phyloP scores from a whole-genome alignment of 768 basidiomycete genomes.

The Daedaleopsis nitida region DNA sequence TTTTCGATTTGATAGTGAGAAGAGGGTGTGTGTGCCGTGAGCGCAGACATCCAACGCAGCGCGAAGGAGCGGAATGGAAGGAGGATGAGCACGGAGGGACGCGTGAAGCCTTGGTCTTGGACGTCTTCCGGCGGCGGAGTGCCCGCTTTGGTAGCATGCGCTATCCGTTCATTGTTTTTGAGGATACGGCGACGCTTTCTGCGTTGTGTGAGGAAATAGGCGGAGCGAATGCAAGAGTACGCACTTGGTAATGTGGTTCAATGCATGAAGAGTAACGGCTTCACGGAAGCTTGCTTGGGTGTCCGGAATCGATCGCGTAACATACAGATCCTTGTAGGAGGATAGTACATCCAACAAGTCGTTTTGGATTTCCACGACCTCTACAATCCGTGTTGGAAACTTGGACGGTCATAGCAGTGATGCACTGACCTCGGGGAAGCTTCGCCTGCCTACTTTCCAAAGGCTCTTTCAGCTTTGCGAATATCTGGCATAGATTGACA shows the following conservation, averaged over 20 bases:
- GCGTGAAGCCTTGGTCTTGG: slow-evolving; percentile 97
- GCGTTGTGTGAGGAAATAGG: not conserved
- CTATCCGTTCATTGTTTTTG: slow-evolving; percentile 93
- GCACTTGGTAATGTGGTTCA: slow-evolving; percentile 92
- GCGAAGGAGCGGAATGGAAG: slow-evolving; percentile 93
- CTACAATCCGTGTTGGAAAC: slow-evolving; percentile 1
- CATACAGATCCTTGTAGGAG: slow-evolving; percentile 75
- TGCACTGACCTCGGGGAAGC: slow-evolving; percentile 48
- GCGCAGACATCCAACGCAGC: slow-evolving; percentile 76
- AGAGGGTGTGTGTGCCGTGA: slow-evolving; percentile 75
- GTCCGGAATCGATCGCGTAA: slow-evolving; percentile 66
- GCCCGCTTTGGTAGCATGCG: slow-evolving; percentile 62
- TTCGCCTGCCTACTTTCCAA: slow-evolving; percentile 58
- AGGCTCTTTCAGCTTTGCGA: slow-evolving; percentile 55
- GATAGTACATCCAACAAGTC: slow-evolving; percentile 67
- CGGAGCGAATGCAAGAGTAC: slow-evolving; percentile 11
- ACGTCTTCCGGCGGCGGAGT: slow-evolving; percentile 67
- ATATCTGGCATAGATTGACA: slow-evolving; percentile 42
- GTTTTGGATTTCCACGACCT: slow-evolving; percentile 54
- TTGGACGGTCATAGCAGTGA: too few relatives aligned
- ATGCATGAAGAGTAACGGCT: slow-evolving; percentile 71
- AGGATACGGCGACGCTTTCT: slow-evolving; percentile 90
- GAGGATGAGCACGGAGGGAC: slow-evolving; percentile 90
- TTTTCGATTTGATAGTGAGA: slow-evolving; percentile 86
- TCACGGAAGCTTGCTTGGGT: slow-evolving; percentile 66